A percentile compares a stretch with the other conserved stretches of the same genome.
phyloP scores from a whole-genome alignment of 176 grass and related monocot species.

The Pontederia paniculata region DNA sequence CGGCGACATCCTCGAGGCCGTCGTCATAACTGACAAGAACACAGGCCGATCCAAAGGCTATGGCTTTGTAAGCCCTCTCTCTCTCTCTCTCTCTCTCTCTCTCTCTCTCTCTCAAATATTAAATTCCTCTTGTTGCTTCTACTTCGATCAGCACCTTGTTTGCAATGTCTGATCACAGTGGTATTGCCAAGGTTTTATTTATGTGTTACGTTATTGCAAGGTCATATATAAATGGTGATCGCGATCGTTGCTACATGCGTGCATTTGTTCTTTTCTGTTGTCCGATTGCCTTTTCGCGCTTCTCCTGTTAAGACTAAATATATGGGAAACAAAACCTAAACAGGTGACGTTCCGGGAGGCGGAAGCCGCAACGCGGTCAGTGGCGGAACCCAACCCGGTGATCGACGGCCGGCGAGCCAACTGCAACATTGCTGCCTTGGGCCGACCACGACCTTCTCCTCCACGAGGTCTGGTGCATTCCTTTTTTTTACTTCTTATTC shows the following conservation, averaged over 20 bases:
- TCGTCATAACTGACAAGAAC: slow-evolving; percentile 17
- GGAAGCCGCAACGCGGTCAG: not conserved
- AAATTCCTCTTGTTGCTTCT: not conserved
- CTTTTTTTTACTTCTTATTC: too few relatives aligned
- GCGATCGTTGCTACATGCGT: too few relatives aligned
- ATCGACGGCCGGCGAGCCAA: slow-evolving; percentile 24
- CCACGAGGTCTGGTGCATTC: slow-evolving; percentile 14
- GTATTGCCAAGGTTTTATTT: not conserved
- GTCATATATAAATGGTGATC: too few relatives aligned
- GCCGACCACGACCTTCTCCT: slow-evolving; percentile 2
- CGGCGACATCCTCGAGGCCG: slow-evolving; percentile 18
- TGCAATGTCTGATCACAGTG: not conserved
- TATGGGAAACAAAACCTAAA: not conserved
- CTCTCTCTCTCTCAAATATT: not conserved
- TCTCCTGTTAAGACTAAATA: not conserved
- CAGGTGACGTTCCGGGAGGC: slow-evolving; percentile 21
- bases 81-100: not conserved
- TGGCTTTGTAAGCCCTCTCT: slow-evolving; percentile 53
- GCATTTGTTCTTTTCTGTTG: not conserved
- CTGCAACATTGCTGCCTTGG: slow-evolving; percentile 18
- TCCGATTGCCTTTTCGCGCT: not conserved
- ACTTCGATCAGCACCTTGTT: not conserved
- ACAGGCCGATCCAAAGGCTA: slow-evolving; percentile 81
- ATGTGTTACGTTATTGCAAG: too few relatives aligned
- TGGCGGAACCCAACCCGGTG: slow-evolving; percentile 16